Conservation (phyloP, 2,329 filamentous ascomycete species). For the Aureobasidium zeae region DNA sequence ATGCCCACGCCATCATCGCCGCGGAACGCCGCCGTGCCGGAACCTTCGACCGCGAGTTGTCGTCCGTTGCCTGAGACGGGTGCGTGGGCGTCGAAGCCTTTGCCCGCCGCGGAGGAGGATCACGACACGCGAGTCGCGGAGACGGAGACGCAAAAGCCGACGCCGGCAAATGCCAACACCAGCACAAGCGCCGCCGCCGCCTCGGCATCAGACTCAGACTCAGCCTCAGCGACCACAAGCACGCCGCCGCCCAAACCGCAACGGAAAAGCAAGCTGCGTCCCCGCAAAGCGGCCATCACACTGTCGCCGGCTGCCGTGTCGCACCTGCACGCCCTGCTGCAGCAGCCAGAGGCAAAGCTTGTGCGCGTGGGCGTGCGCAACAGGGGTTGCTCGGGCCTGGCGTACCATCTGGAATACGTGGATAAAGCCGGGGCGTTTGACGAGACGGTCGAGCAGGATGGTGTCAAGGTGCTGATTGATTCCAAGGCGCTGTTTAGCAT, state of each 20-base stretch:
- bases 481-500: conserved; percentile 97
- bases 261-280: conserved; percentile 57
- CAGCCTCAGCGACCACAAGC: conserved; percentile 20
- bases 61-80: conserved; percentile 36
- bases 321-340: conserved; percentile 66
- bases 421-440: conserved; percentile 84
- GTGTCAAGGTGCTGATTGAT: conserved; percentile 90
- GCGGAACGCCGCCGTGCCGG: conserved; percentile 48
- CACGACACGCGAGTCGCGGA: conserved; percentile 46
- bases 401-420: conserved; percentile 91
- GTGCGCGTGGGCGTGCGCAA: conserved; percentile 94
- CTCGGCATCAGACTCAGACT: too few relatives aligned
- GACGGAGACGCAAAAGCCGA: conserved; percentile 54
- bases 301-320: conserved; percentile 71
- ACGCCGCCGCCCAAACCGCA: conserved; percentile 41
- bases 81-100: conserved; percentile 32
- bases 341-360: conserved; percentile 80
- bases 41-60: conserved; percentile 50
- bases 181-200: too few relatives aligned
- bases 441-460: conserved; percentile 89
- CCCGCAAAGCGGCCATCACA: conserved; percentile 85
- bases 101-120: conserved; percentile 21
- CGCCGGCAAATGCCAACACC: conserved; percentile 29
- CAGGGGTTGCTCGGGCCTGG: conserved; percentile 83
- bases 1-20: conserved; percentile 46